Base-by-base conservation (phyloP, 2,329 filamentous ascomycete genomes). In the Nothomitra cinnamomea region DNA sequence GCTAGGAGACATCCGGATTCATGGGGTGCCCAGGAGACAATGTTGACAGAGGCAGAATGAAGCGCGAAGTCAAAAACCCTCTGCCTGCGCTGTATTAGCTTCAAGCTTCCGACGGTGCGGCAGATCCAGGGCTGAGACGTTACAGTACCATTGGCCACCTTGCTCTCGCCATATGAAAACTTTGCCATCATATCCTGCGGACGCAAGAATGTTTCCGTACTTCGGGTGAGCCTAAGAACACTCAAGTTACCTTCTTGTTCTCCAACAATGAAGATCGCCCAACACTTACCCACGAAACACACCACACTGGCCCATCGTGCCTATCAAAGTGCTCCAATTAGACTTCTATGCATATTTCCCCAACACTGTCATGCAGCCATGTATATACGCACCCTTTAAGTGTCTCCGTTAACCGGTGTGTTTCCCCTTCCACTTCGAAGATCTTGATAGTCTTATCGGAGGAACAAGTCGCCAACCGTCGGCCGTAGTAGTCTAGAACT, bases 401-500 rank as follows among this genome's bases (percentile, higher is more conserved):
- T 24, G 92, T 98, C 72, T 96, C 90, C 35, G 87, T 79, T 61
- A 96, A 73, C 58, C 86, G 80, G 70, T 98, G 90, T 60, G 83
- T 79, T 62, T 96, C 89, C 63, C 88, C 87, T 64, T 96, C 90
- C 54, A 98, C 84, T 70, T 98, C 92, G 66, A 95, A 98, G 66
- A 98, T 96, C 74, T 96, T 96, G 74, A 98, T 94, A 49, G 90
- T 96, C 67, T 92, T 89, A 72, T 98, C 92, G 60, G 90, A 95
- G 36, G 89, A 95, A 71, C 92, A 96, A 60, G 92, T 98, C 58
- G 92, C 92, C 62, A 98, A 80, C 65, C 90, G 85, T 61, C 92
- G 83, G 65, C 92, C 92, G 70, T 96, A 98, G 75, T 96, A 98
- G 69, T 98, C 92, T 65, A 98, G 83, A 60, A 94, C 90, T 59